phyloP scores from a whole-genome alignment of 306 rosid genomes.

The Aeschynomene evenia region DNA sequence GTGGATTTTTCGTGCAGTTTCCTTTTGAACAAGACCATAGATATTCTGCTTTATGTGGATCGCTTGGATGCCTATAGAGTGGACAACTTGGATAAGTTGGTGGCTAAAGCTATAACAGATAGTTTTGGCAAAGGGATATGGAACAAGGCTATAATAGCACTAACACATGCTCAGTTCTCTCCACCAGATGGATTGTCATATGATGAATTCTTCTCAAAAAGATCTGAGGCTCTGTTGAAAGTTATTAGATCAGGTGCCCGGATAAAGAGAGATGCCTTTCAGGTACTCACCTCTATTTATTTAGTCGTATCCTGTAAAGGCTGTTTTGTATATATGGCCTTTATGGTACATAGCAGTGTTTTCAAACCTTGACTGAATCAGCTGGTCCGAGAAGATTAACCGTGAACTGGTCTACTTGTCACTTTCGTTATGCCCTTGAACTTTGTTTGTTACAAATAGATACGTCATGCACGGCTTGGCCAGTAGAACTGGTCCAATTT shows the following conservation, averaged over 20 bases:
- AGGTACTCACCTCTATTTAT: constrained; percentile 40
- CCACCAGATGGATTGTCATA: constrained; percentile 92
- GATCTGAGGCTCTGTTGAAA: constrained; percentile 81
- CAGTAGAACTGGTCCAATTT: neutral
- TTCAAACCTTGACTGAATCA: neutral
- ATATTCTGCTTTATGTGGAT: constrained; percentile 89
- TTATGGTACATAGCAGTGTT: neutral
- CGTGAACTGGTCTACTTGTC: neutral
- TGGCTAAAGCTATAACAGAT: constrained; percentile 72
- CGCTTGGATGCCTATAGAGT: constrained; percentile 94
- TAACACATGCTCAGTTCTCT: constrained; percentile 89
- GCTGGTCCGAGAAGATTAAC: neutral
- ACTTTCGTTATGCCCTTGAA: neutral
- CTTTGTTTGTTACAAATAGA: neutral
- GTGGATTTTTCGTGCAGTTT: constrained; percentile 53
- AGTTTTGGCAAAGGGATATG: constrained; percentile 88
- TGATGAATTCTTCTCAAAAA: constrained; percentile 75
- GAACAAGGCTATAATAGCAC: constrained; percentile 82
- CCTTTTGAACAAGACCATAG: constrained; percentile 92
- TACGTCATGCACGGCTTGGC: neutral
- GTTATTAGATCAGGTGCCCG: constrained; percentile 61
- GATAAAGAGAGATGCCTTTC: constrained; percentile 53
- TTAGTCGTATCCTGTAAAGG: neutral
- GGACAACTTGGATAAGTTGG: constrained; percentile 84
- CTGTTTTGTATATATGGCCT: neutral